Conservation (phyloP, 139 green algal species). For the Coelastrella sp. region DNA sequence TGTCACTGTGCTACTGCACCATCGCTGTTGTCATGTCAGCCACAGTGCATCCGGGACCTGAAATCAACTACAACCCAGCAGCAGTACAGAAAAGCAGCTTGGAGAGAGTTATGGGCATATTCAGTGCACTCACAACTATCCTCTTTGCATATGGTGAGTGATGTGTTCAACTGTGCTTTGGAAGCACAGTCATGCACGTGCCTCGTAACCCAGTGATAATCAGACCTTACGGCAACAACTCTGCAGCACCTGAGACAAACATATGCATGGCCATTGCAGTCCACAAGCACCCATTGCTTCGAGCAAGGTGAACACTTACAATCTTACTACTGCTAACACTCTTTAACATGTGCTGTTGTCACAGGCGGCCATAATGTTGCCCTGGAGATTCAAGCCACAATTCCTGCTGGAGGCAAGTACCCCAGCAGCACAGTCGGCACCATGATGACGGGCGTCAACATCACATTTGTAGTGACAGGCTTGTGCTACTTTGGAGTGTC, state of each 20-base stretch:
- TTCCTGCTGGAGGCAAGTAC: conserved; percentile 2
- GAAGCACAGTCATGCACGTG: too few species aligned
- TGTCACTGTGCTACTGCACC: conserved; percentile 60
- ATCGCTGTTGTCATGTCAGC: conserved; percentile 50
- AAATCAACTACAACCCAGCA: conserved; percentile 15
- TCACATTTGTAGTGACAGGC: conserved; percentile 19
- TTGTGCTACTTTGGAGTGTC: conserved; percentile 21
- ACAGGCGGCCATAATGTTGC: conserved; percentile 34
- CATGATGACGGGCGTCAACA: conserved; percentile 10
- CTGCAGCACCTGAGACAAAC: too few species aligned
- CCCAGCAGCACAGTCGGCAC: background rate
- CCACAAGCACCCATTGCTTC: too few species aligned
- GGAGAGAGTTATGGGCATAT: conserved; percentile 6
- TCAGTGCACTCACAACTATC: conserved; percentile 32
- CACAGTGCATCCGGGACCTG: background rate
- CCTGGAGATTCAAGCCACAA: conserved; percentile 39
- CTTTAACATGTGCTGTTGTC: too few species aligned
- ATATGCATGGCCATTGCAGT: too few species aligned
- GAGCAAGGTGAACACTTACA: too few species aligned
- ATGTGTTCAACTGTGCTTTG: background rate
- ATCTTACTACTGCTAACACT: too few species aligned
- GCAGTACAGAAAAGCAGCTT: background rate
- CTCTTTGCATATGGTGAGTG: conserved; percentile 44
- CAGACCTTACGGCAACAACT: too few species aligned
- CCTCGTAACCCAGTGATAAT: too few species aligned